These are phyloP conservation scores for Triticum monococcum DNA, from an alignment of 176 grass and related monocot species.

Conservation along the genomic window DNA sequence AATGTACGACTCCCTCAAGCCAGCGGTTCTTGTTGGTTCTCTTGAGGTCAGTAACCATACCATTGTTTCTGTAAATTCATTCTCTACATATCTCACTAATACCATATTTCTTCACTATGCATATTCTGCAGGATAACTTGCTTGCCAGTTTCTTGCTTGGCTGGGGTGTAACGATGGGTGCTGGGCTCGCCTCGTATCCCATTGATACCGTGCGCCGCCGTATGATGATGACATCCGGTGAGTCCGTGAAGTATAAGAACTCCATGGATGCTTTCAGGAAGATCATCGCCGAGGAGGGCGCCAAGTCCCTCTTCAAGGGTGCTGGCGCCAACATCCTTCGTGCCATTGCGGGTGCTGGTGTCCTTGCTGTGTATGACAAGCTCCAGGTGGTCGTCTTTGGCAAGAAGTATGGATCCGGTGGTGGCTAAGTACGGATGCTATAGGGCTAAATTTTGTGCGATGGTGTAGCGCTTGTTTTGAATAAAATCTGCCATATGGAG, in stretches of 20 bases:
- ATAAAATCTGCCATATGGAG: no score
- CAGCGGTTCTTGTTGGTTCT: slow-evolving; percentile 64
- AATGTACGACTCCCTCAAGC: slow-evolving; percentile 90
- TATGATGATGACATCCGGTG: slow-evolving; percentile 99
- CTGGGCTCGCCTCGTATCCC: slow-evolving; percentile 91
- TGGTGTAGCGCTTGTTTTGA: no score
- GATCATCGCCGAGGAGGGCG: slow-evolving; percentile 80
- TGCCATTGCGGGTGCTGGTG: slow-evolving; percentile 90
- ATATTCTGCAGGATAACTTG: slow-evolving; percentile 74
- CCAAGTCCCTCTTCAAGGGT: slow-evolving; percentile 94
- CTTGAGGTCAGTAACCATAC: slow-evolving; percentile 54
- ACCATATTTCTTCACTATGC: background rate
- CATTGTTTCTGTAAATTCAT: background rate
- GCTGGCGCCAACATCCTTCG: slow-evolving; percentile 96
- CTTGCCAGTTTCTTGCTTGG: slow-evolving; percentile 78
- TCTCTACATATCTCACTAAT: background rate
- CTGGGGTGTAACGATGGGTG: slow-evolving; percentile 86
- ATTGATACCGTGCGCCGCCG: slow-evolving; percentile 90
- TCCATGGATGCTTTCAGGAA: slow-evolving; percentile 73
- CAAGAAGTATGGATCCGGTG: slow-evolving; percentile 88
- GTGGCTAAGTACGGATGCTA: slow-evolving; percentile 40
- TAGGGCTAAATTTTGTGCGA: background rate
- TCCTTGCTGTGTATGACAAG: slow-evolving; percentile 86
- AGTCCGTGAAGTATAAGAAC: slow-evolving; percentile 92
- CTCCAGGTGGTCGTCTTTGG: slow-evolving; percentile 93